Conservation (phyloP, 2,329 filamentous ascomycete genomes). For the Fusarium piperis region DNA sequence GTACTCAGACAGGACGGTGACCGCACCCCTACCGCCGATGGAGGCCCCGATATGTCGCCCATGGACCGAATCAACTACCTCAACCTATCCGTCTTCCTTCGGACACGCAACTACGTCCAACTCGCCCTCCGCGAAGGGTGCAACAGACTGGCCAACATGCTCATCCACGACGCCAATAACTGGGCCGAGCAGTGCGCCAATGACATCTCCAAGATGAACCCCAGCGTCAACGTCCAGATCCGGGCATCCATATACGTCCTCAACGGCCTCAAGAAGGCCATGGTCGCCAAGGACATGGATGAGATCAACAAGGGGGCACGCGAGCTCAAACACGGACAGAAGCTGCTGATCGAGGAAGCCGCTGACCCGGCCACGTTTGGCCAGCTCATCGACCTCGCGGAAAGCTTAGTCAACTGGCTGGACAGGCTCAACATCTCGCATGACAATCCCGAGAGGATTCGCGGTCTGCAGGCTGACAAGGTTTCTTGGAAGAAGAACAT, state of each 20-base stretch:
- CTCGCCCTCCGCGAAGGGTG: slow-evolving; percentile 6
- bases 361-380: not conserved
- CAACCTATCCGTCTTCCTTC: slow-evolving; percentile 23
- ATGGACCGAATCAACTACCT: slow-evolving; percentile 31
- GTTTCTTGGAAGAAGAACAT: not conserved
- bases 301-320: not conserved
- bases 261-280: not conserved
- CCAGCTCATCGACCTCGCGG: slow-evolving; percentile 1
- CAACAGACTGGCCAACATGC: not conserved
- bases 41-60: not conserved
- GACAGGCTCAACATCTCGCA: not conserved
- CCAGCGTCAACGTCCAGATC: slow-evolving; percentile 10
- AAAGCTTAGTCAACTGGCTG: not conserved
- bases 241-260: slow-evolving; percentile 16
- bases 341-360: not conserved
- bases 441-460: not conserved
- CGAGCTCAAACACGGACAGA: not conserved
- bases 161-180: slow-evolving; percentile 10
- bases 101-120: slow-evolving; percentile 24
- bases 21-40: not conserved
- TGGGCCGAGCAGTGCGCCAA: slow-evolving; percentile 13
- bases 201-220: slow-evolving; percentile 21
- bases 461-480: not conserved
- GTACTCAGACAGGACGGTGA: not conserved
- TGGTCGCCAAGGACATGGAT: not conserved